Conservation (phyloP, 2,329 filamentous ascomycete genomes). For the Colletotrichum sp. region DNA sequence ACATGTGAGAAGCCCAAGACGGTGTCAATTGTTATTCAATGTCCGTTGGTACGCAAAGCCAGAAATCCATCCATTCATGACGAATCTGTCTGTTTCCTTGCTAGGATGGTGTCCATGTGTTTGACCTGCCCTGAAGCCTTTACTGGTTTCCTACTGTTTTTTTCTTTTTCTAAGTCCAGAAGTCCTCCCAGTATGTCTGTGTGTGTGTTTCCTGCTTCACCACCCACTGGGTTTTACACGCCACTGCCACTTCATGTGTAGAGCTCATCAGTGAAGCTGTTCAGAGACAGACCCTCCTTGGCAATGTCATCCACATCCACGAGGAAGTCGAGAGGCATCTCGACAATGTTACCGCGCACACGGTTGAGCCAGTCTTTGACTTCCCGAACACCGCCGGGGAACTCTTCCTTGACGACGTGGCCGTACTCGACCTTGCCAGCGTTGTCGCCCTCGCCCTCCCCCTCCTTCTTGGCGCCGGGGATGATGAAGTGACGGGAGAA, state of each 20-base stretch:
- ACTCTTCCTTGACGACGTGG: slow-evolving; percentile 83
- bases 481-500: slow-evolving; percentile 71
- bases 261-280: slow-evolving; percentile 73
- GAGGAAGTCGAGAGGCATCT: slow-evolving; percentile 92
- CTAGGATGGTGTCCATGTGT: neutral
- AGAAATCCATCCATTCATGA: neutral
- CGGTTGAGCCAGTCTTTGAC: slow-evolving; percentile 73
- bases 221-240: neutral
- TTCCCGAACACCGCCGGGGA: slow-evolving; percentile 74
- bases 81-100: neutral
- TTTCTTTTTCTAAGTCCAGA: neutral
- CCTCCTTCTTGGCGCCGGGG: slow-evolving; percentile 45
- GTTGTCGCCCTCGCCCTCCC: slow-evolving; percentile 36
- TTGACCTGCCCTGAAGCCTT: neutral
- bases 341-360: slow-evolving; percentile 75
- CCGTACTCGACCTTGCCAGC: slow-evolving; percentile 77
- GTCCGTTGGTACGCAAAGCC: neutral
- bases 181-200: neutral
- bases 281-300: slow-evolving; percentile 76
- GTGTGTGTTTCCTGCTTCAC: neutral
- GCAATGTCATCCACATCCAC: slow-evolving; percentile 84
- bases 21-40: neutral
- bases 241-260: slow-evolving; percentile 58
- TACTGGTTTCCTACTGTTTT: neutral
- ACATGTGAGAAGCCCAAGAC: neutral